These are phyloP conservation scores for Clitopilus passeckerianus DNA, from an alignment of 768 basidiomycete genomes.

Conservation along the genomic window DNA sequence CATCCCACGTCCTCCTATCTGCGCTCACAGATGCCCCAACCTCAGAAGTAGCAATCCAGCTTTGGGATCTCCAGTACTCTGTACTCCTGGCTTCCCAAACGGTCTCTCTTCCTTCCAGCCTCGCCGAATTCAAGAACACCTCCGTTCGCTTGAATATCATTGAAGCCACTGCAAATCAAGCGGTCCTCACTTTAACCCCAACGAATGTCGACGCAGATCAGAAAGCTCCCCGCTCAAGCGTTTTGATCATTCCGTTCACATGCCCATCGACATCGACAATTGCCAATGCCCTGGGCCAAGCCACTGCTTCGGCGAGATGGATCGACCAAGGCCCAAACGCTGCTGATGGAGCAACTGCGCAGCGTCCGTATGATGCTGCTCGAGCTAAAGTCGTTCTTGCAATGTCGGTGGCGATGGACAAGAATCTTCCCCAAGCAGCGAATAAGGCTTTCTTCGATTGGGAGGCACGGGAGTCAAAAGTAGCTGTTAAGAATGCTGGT, in stretches of 20 bases:
- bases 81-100: slow-evolving; percentile 53
- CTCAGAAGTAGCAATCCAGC: slow-evolving; percentile 45
- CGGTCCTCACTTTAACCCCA: slow-evolving; percentile 46
- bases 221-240: slow-evolving; percentile 37
- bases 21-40: slow-evolving; percentile 28
- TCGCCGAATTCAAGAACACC: slow-evolving; percentile 22
- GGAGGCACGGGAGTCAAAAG: slow-evolving; percentile 33
- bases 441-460: slow-evolving; percentile 61
- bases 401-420: slow-evolving; percentile 17
- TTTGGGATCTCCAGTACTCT: slow-evolving; percentile 70
- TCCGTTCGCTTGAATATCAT: slow-evolving; percentile 25
- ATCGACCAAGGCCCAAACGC: not conserved
- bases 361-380: not conserved
- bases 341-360: not conserved
- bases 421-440: slow-evolving; percentile 43
- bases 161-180: slow-evolving; percentile 37
- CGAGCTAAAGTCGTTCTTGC: slow-evolving; percentile 16
- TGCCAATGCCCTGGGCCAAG: slow-evolving; percentile 56
- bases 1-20: slow-evolving; percentile 56
- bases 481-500: slow-evolving; percentile 5
- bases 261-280: slow-evolving; percentile 56
- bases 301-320: slow-evolving; percentile 24
- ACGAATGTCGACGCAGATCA: slow-evolving; percentile 10
- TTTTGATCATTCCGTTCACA: slow-evolving; percentile 56
- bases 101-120: slow-evolving; percentile 43